Evolutionary conservation across 2,329 filamentous ascomycete species (phyloP), one percentile per base, ranked within the genome.

Genomic region (Cladobotryum mycophilum): DNA sequence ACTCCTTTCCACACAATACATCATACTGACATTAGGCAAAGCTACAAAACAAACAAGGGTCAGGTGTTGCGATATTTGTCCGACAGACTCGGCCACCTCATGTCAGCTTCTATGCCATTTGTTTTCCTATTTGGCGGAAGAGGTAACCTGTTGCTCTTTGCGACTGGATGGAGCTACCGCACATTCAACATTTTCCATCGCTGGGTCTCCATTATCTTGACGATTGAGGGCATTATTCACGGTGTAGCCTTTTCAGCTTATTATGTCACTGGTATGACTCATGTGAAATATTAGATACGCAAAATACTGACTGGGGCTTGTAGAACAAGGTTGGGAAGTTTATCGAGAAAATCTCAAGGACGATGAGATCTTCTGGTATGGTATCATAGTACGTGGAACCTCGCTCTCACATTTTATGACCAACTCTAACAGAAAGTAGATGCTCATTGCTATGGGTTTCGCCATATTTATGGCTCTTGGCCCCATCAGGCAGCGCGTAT

Each of bases 131-230:
- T 86, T 56, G 78, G 75, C 1, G 76, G 76, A 52, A 72, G 83
- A 25, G 85, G 85, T 56, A 84, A 85, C 54, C 64, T 79, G 0
- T 69, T 85, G 33, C 66, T 83, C 40, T 81, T 77, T 75, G 61
- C 78, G 1, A 85, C 82, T 0, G 82, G 82, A 1, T 86, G 82
- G 81, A 78, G 76, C 20, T 85, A 81, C 58, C 71, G 74, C 6
- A 80, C 78, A 0, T 85, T 80, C 57, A 85, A 79, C 57, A 70
- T 78, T 30, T 84, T 84, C 51, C 82, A 86, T 64, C 76, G 82
- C 8, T 80, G 79, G 69, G 70, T 82, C 9, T 82, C 82, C 2
- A 69, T 81, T 40, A 68, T 82, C 12, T 71, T 79, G 13, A 79
- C 79, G 0, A 52, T 82, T 1, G 72, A 84, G 56, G 80, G 78